phyloP scores from a whole-genome alignment of 306 rosid genomes.

The Trichosanthes truncata region DNA sequence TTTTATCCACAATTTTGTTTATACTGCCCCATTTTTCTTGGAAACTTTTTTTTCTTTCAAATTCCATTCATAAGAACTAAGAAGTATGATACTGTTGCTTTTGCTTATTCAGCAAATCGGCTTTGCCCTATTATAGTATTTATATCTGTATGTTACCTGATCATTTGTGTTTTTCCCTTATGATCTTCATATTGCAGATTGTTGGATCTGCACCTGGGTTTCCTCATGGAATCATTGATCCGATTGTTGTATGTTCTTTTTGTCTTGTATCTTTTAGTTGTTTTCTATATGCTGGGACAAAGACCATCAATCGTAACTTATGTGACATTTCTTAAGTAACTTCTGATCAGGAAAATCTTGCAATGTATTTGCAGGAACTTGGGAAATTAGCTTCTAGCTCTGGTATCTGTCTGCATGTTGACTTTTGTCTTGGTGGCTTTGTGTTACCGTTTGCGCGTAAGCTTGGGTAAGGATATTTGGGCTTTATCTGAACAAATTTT shows the following conservation, averaged over 20 bases:
- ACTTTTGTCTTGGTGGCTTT: conserved; percentile 94
- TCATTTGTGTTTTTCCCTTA: conserved; percentile 9
- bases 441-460: conserved; percentile 84
- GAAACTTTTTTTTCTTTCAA: neutral
- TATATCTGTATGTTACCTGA: conserved; percentile 17
- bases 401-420: conserved; percentile 86
- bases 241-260: conserved; percentile 56
- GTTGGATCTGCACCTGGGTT: conserved; percentile 98
- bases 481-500: conserved; percentile 14
- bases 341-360: conserved; percentile 13
- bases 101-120: conserved; percentile 10
- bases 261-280: neutral
- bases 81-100: conserved; percentile 3
- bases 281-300: neutral
- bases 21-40: neutral
- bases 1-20: neutral
- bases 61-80: neutral
- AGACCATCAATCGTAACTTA: neutral
- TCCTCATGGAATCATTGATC: conserved; percentile 96
- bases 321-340: neutral
- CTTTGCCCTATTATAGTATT: conserved; percentile 13
- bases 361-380: conserved; percentile 58
- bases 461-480: conserved; percentile 62
- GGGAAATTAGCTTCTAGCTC: conserved; percentile 72
- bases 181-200: conserved; percentile 44